phyloP scores from a whole-genome alignment of 139 green algal species.

The Coelastrella sp. region DNA sequence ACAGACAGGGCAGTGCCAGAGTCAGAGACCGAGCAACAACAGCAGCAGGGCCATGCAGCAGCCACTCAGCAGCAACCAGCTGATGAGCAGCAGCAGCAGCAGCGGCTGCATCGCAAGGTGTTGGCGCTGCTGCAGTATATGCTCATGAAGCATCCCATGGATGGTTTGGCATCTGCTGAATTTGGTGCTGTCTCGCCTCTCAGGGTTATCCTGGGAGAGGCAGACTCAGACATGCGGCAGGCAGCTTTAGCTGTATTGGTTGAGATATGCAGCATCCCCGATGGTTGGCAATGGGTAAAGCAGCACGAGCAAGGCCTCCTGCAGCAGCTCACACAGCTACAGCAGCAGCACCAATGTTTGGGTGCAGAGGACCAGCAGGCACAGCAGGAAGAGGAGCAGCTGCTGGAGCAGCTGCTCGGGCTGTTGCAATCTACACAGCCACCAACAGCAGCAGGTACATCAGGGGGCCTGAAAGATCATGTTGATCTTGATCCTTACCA shows the following conservation, averaged over 20 bases:
- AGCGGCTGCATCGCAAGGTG: constrained; percentile 52
- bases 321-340: constrained; percentile 49
- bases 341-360: constrained; percentile 49
- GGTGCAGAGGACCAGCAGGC: constrained; percentile 49
- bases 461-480: constrained; percentile 33
- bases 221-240: constrained; percentile 55
- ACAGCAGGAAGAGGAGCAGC: constrained; percentile 29
- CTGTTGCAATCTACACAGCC: constrained; percentile 44
- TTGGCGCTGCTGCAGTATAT: constrained; percentile 56
- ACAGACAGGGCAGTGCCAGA: constrained; percentile 21
- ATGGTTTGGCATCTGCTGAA: constrained; percentile 25
- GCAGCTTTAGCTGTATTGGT: constrained; percentile 56
- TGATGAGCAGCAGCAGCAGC: constrained; percentile 37
- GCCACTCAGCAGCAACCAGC: neutral
- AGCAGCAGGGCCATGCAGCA: constrained; percentile 10
- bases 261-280: constrained; percentile 51
- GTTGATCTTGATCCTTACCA: constrained; percentile 39
- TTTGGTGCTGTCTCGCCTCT: constrained; percentile 35
- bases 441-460: neutral
- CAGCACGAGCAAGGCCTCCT: constrained; percentile 27
- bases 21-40: neutral
- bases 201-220: neutral
- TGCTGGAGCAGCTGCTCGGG: constrained; percentile 28
- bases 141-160: constrained; percentile 38
- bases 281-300: constrained; percentile 48